Conservation (phyloP, 2,329 filamentous ascomycete species). For the Fusarium nisikadoi region DNA sequence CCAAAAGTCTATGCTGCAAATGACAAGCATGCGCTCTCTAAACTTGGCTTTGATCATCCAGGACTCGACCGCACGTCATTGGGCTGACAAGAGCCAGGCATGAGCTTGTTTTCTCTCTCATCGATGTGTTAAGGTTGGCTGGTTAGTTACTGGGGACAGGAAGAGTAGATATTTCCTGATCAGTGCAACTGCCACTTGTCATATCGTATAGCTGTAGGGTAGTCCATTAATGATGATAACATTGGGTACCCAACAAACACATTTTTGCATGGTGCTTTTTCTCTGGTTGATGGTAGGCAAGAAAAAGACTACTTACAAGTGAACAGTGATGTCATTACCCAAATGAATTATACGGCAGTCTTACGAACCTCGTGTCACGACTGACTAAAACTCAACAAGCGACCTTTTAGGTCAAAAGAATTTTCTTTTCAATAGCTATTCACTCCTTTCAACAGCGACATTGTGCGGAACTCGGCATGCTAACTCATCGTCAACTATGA, state of each 20-base stretch:
- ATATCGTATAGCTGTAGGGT: background rate
- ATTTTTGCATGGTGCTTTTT: background rate
- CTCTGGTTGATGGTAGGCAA: background rate
- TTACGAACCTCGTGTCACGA: background rate
- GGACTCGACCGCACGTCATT: background rate
- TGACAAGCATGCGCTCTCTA: no score
- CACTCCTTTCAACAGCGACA: background rate
- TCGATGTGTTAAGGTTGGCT: background rate
- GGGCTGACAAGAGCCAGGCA: background rate
- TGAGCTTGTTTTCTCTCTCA: background rate
- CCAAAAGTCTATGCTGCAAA: no score
- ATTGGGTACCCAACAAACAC: background rate
- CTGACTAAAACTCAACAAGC: background rate
- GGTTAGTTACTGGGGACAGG: background rate
- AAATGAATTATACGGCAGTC: no score
- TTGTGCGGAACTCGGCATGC: rapidly evolving
- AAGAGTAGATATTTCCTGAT: background rate
- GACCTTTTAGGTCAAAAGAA: background rate
- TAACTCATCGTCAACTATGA: no score
- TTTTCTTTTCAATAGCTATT: no score
- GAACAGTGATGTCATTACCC: background rate
- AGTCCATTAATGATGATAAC: background rate
- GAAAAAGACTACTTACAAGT: background rate
- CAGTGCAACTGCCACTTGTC: background rate
- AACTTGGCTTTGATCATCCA: background rate